These are phyloP conservation scores for Amanita jacksonii DNA, from an alignment of 768 basidiomycete genomes.

Conservation along the genomic window DNA sequence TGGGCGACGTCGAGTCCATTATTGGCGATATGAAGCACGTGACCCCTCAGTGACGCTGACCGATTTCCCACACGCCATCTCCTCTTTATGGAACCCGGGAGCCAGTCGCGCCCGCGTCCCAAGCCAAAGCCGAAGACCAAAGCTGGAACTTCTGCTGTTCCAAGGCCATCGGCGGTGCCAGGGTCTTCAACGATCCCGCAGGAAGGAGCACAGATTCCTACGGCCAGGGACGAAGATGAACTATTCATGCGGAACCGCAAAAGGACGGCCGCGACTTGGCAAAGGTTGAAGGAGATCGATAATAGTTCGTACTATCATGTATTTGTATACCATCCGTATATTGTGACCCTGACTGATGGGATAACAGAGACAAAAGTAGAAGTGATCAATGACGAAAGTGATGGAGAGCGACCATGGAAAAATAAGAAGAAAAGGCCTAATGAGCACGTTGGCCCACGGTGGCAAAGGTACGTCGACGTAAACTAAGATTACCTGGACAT, in stretches of 20 bases:
- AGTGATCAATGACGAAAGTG: conserved; percentile 12
- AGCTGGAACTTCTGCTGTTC: conserved; percentile 15
- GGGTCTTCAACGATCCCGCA: too few relatives aligned
- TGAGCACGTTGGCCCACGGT: conserved; percentile 25
- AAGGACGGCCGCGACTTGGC: conserved; percentile 49
- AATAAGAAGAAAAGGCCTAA: conserved; percentile 31
- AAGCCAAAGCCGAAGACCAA: conserved; percentile 39
- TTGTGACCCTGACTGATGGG: background rate
- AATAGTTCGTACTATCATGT: conserved; percentile 34
- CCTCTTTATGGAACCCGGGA: conserved; percentile 23
- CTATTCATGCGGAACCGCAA: conserved; percentile 61
- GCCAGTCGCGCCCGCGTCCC: conserved; percentile 44
- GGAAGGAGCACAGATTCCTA: conserved; percentile 14
- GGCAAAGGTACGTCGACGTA: conserved; percentile 24
- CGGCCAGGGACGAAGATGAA: conserved; percentile 50
- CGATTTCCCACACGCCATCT: conserved; percentile 33
- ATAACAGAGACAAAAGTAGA: conserved; percentile 8
- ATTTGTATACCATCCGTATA: background rate
- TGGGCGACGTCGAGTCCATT: conserved; percentile 34
- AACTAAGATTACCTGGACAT: too few relatives aligned
- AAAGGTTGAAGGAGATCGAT: conserved; percentile 42
- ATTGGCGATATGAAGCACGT: conserved; percentile 20
- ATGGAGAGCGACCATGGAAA: conserved; percentile 21
- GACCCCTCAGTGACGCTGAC: conserved; percentile 21
- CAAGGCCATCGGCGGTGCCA: conserved; percentile 10